phyloP scores from a whole-genome alignment of 2,329 filamentous ascomycete genomes.

The Arthroderma uncinatum region DNA sequence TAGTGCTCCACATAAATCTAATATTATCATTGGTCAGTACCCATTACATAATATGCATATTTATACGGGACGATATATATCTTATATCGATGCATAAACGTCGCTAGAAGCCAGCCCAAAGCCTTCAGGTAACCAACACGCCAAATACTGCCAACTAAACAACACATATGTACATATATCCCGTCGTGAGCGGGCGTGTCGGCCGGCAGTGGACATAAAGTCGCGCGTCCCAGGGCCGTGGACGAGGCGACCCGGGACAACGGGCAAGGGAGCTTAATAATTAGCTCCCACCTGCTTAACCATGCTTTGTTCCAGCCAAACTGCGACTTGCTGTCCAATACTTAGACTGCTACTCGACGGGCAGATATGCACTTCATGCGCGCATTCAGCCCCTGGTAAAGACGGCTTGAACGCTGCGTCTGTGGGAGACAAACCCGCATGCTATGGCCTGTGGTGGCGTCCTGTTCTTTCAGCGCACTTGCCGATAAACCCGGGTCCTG shows the following conservation, averaged over 20 bases:
- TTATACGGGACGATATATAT: too few species aligned
- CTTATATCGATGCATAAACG: too few species aligned
- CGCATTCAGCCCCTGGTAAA: not conserved
- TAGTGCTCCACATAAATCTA: too few species aligned
- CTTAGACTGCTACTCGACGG: not conserved
- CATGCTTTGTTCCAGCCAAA: not conserved
- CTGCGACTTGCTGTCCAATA: not conserved
- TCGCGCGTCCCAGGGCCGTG: not conserved
- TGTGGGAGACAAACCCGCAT: not conserved
- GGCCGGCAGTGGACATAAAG: too few species aligned
- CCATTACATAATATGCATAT: too few species aligned
- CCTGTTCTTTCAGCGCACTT: not conserved
- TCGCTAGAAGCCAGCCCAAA: too few species aligned
- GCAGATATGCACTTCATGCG: not conserved
- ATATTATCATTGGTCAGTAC: too few species aligned
- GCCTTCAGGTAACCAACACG: too few species aligned
- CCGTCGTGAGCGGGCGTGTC: too few species aligned
- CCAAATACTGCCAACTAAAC: too few species aligned
- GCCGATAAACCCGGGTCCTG: not conserved
- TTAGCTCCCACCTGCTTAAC: not conserved
- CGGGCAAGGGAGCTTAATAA: conserved; percentile 1
- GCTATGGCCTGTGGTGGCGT: not conserved
- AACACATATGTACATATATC: too few species aligned
- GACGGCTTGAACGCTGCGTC: not conserved
- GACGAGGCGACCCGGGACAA: not conserved